Evolutionary conservation across 1,284 basidiomycete species (phyloP), one percentile per base, ranked within the genome.

Genomic region (Puccinia polysora): DNA sequence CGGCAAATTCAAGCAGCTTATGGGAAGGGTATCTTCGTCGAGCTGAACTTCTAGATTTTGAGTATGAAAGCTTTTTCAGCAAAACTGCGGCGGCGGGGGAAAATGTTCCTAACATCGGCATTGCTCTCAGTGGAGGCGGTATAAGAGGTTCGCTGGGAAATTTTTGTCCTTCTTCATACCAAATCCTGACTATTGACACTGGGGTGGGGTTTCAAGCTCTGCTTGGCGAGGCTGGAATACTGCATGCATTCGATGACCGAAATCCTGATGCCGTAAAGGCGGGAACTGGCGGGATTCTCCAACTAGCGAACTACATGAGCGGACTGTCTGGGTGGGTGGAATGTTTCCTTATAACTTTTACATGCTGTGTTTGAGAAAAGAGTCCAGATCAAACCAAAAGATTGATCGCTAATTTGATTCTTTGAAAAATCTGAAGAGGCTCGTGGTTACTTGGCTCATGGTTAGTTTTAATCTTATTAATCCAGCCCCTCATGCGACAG

Each of bases 381-480:
- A 12, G 14, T 32, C 18, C 38, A 6, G 47, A 49, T 15, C 14
- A 4, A 47, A 47, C n/a, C 10, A 28, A n/a, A 49, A 14, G 15
- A 8, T 30, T 65, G 63, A 65, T 65, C 10, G 15, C 20, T 25
- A 49, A 20, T 38, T 38, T 30, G 34, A 45, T 15, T 36, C 4
- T 3, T 30, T n/a, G n/a, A n/a, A n/a, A n/a, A n/a, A n/a, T n/a
- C n/a, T n/a, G n/a, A n/a, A 69, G 65, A n/a, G 55, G 65, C 36
- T 47, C 65, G 59, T 69, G 65, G 65, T 18, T 69, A n/a, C 15
- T 69, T 23, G 65, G 65, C 30, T 69, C 65, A 12, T 69, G 65
- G 65, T 58, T 20, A 12, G 52, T 38, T 34, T 20, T 4, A 55
- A 28, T n/a, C n/a, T n/a, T n/a, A n/a, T n/a, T n/a, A n/a, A n/a